A percentile compares a stretch with the other conserved stretches of the same genome.
phyloP scores from a whole-genome alignment of 495 filamentous ascomycete species.

The Penicillium chermesinum region DNA sequence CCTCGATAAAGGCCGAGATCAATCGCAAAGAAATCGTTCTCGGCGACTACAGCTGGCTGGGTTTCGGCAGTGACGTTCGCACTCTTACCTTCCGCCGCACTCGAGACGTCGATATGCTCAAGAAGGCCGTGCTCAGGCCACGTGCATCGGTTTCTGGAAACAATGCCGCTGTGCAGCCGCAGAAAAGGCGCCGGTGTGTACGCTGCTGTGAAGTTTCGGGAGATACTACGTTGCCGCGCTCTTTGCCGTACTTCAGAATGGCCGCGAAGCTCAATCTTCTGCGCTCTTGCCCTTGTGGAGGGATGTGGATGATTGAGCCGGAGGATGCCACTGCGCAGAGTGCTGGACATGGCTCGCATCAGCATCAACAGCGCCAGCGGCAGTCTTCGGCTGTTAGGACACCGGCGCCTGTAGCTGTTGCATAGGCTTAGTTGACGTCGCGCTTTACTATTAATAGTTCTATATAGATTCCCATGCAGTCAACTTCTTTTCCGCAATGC shows the following conservation, averaged over 20 bases:
- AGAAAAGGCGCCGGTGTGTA: conserved; percentile 32
- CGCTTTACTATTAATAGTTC: background rate
- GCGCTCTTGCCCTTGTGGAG: conserved; percentile 41
- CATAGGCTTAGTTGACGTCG: background rate
- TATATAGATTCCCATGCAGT: too few relatives aligned
- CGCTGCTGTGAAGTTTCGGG: conserved; percentile 42
- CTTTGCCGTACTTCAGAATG: conserved; percentile 37
- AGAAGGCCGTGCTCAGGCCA: conserved; percentile 34
- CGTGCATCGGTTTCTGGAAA: conserved; percentile 6
- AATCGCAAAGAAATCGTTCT: conserved; percentile 46
- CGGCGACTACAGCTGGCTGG: conserved; percentile 47
- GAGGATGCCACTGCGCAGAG: conserved; percentile 6
- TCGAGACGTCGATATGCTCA: conserved; percentile 42
- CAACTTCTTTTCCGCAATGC: too few relatives aligned
- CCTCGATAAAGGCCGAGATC: conserved; percentile 36
- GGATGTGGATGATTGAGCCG: conserved; percentile 38
- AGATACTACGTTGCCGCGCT: conserved; percentile 29
- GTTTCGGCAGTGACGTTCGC: conserved; percentile 36
- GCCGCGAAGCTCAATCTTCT: conserved; percentile 37
- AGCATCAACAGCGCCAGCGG: background rate
- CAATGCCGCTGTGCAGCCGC: conserved; percentile 5
- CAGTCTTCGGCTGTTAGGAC: background rate
- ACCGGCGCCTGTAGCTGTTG: background rate
- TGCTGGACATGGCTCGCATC: background rate
- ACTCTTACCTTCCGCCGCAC: conserved; percentile 33